Conservation (phyloP, 306 rosid genomes). For the Cucumis hystrix region DNA sequence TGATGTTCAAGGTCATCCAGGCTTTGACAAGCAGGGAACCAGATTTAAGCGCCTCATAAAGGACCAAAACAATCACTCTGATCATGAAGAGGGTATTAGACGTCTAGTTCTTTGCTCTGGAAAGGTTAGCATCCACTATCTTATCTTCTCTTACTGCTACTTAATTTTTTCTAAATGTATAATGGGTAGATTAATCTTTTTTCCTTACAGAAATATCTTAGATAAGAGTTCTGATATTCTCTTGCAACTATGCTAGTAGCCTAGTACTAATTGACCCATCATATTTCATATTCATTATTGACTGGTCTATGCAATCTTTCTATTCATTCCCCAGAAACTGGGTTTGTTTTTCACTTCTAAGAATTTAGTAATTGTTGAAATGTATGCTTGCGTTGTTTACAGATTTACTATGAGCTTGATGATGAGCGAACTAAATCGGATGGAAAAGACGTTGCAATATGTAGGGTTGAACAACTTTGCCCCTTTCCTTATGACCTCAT, state of each 20-base stretch:
- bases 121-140: slow-evolving; percentile 32
- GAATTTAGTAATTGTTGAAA: neutral
- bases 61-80: slow-evolving; percentile 70
- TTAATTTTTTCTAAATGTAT: neutral
- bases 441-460: slow-evolving; percentile 75
- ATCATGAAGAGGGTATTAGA: slow-evolving; percentile 75
- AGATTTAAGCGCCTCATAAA: slow-evolving; percentile 92
- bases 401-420: slow-evolving; percentile 94
- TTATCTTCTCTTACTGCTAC: neutral
- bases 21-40: slow-evolving; percentile 98
- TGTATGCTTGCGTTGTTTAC: slow-evolving; percentile 8
- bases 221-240: neutral
- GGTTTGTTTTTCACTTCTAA: neutral
- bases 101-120: slow-evolving; percentile 92
- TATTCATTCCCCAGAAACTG: neutral
- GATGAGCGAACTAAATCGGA: slow-evolving; percentile 48
- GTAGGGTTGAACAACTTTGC: slow-evolving; percentile 93
- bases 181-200: neutral
- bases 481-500: slow-evolving; percentile 95
- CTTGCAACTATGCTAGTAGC: neutral
- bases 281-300: neutral
- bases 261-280: neutral
- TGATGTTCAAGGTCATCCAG: slow-evolving; percentile 97
- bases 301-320: neutral
- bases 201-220: neutral